phyloP scores from a whole-genome alignment of 805 yeast genomes.

The Pichia heedii region DNA sequence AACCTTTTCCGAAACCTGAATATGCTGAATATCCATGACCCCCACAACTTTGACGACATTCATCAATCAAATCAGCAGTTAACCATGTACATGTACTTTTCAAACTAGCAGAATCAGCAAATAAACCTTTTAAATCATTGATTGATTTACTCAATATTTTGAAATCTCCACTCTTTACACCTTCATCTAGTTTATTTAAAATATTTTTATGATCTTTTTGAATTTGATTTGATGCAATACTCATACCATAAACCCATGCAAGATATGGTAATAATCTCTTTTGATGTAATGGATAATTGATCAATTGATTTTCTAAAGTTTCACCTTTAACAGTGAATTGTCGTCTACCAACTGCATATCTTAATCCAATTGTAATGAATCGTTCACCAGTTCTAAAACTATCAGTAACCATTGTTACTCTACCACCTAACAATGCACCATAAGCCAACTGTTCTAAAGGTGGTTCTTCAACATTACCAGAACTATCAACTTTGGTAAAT shows the following conservation, averaged over 20 bases:
- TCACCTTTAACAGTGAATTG: conserved; percentile 55
- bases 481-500: conserved; percentile 59
- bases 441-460: conserved; percentile 85
- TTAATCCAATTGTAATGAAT: conserved; percentile 71
- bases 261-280: conserved; percentile 78
- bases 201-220: conserved; percentile 42
- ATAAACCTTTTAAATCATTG: conserved; percentile 61
- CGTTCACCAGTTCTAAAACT: conserved; percentile 75
- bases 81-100: conserved; percentile 90
- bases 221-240: conserved; percentile 60
- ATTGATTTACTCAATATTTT: conserved; percentile 39
- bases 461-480: conserved; percentile 66
- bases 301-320: conserved; percentile 55
- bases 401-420: conserved; percentile 85
- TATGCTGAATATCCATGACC: conserved; percentile 96
- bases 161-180: conserved; percentile 40
- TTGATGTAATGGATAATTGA: conserved; percentile 86
- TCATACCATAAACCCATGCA: conserved; percentile 69
- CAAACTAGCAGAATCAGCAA: conserved; percentile 77
- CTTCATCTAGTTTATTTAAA: conserved; percentile 45
- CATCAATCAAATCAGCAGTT: conserved; percentile 70
- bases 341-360: conserved; percentile 85
- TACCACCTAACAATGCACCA: conserved; percentile 79
- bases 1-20: conserved; percentile 82
- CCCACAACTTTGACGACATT: conserved; percentile 89